Conservation (phyloP, 2,329 filamentous ascomycete species). For the Rhinocladiella mackenziei region DNA sequence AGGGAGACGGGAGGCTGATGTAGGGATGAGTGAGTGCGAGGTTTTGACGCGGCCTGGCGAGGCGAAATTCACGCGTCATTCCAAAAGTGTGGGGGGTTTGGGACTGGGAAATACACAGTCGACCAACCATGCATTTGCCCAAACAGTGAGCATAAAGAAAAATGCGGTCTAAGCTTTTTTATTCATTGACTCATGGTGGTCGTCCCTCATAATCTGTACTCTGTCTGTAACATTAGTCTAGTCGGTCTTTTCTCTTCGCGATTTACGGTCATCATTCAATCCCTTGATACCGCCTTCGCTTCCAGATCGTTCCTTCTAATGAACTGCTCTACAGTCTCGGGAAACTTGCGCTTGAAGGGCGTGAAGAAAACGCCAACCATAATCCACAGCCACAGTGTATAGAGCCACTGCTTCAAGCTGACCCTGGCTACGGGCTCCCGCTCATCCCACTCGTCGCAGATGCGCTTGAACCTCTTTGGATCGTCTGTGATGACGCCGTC, state of each 20-base stretch:
- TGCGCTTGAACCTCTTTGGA: slow-evolving; percentile 55
- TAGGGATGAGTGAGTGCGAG: background rate
- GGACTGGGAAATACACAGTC: no score
- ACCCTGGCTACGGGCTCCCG: slow-evolving; percentile 15
- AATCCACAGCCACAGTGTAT: slow-evolving; percentile 23
- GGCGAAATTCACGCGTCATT: slow-evolving; percentile 6
- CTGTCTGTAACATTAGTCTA: no score
- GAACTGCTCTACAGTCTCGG: slow-evolving; percentile 23
- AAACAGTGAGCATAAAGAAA: no score
- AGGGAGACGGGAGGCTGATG: background rate
- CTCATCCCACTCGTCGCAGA: slow-evolving; percentile 28
- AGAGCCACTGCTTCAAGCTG: slow-evolving; percentile 24
- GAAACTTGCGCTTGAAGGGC: slow-evolving; percentile 22
- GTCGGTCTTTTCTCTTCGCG: no score
- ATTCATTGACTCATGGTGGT: background rate
- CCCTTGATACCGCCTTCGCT: slow-evolving; percentile 8
- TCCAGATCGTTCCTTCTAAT: slow-evolving; percentile 14
- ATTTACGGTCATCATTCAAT: background rate
- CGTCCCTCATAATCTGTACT: background rate
- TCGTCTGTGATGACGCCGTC: slow-evolving; percentile 88
- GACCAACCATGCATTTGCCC: no score
- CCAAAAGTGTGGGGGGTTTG: slow-evolving; percentile 2
- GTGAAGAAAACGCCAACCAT: slow-evolving; percentile 23
- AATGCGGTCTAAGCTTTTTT: no score
- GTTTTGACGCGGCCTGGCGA: slow-evolving; percentile 8